A percentile compares a stretch with the other conserved stretches of the same genome.
Evolutionary conservation across 768 basidiomycete genomes (phyloP).

Genomic region (Basidioascus undulatus): DNA sequence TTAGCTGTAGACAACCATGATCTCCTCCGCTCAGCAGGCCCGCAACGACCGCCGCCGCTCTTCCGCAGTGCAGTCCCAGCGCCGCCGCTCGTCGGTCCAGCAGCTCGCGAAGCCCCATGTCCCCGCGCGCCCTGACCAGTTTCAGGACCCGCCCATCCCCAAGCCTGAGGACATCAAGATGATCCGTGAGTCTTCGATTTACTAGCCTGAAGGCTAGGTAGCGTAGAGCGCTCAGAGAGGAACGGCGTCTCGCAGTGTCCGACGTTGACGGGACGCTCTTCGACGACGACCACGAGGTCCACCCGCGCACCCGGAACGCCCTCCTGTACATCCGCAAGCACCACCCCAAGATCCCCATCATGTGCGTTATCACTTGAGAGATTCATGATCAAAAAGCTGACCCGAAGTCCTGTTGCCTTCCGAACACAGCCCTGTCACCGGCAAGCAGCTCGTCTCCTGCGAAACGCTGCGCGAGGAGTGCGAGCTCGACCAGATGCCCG

Average conservation of each 20-base stretch:
- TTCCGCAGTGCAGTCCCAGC: too few species aligned
- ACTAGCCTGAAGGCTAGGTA: neutral
- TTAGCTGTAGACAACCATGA: too few species aligned
- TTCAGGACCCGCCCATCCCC: constrained; percentile 6
- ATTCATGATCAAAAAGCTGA: too few species aligned
- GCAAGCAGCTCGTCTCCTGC: constrained; percentile 11
- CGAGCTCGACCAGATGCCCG: constrained; percentile 6
- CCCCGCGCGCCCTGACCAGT: too few species aligned
- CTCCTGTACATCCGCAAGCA: constrained; percentile 9
- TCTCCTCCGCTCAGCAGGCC: too few species aligned
- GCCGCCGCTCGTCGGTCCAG: too few species aligned
- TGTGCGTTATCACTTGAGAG: too few species aligned
- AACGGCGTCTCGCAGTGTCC: neutral
- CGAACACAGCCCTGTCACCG: constrained; percentile 11
- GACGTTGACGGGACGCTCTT: constrained; percentile 11
- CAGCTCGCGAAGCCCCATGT: too few species aligned
- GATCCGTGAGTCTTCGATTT: neutral
- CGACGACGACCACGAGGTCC: constrained; percentile 11
- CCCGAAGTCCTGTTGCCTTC: too few species aligned
- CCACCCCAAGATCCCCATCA: constrained; percentile 10
- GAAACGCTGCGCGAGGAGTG: constrained; percentile 5
- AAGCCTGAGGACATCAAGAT: constrained; percentile 7
- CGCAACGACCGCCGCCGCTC: too few species aligned
- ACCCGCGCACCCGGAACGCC: constrained; percentile 7
- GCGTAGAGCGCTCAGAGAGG: too few species aligned